Evolutionary conservation across 2,329 filamentous ascomycete species (phyloP).

Genomic region (Colletotrichum liriopes): DNA sequence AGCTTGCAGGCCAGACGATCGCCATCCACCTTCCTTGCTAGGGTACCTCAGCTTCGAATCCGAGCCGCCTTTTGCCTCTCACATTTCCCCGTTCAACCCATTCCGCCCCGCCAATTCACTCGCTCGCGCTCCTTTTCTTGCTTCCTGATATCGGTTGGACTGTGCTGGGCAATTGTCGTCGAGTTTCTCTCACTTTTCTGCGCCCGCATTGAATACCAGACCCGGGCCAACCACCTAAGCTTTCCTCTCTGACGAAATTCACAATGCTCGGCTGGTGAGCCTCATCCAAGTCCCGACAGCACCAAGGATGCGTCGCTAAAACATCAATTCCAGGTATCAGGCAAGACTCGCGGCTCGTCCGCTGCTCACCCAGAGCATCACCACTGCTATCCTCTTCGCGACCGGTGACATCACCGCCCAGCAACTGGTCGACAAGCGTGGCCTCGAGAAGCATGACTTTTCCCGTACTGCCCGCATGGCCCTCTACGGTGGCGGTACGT

Average conservation of each 20-base stretch:
- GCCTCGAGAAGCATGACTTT: slow-evolving; percentile 82
- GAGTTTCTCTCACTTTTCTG: background rate
- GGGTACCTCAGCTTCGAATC: slow-evolving; percentile 21
- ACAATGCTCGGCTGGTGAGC: slow-evolving; percentile 42
- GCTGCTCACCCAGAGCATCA: slow-evolving; percentile 90
- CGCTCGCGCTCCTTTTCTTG: background rate
- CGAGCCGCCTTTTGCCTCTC: slow-evolving; percentile 7
- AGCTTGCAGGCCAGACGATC: slow-evolving; percentile 28
- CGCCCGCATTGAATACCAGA: background rate
- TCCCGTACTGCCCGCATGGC: slow-evolving; percentile 84
- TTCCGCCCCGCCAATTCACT: slow-evolving; percentile 16
- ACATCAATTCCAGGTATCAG: slow-evolving; percentile 78
- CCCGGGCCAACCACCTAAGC: background rate
- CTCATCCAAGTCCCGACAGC: background rate
- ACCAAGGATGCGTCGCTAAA: slow-evolving; percentile 11
- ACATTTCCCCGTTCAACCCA: slow-evolving; percentile 6
- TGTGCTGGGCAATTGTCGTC: background rate
- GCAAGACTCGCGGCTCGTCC: slow-evolving; percentile 84
- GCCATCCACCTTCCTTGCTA: slow-evolving; percentile 38
- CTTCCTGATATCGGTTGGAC: background rate
- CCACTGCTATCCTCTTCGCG: slow-evolving; percentile 92
- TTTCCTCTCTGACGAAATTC: slow-evolving; percentile 2
- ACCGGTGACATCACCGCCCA: slow-evolving; percentile 93
- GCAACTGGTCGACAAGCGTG: slow-evolving; percentile 88
- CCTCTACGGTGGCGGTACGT: slow-evolving; percentile 81